A percentile compares a stretch with the other conserved stretches of the same genome.
Evolutionary conservation across 805 yeast genomes (phyloP).

Genomic region (Cyberlindnera mycetangii): DNA sequence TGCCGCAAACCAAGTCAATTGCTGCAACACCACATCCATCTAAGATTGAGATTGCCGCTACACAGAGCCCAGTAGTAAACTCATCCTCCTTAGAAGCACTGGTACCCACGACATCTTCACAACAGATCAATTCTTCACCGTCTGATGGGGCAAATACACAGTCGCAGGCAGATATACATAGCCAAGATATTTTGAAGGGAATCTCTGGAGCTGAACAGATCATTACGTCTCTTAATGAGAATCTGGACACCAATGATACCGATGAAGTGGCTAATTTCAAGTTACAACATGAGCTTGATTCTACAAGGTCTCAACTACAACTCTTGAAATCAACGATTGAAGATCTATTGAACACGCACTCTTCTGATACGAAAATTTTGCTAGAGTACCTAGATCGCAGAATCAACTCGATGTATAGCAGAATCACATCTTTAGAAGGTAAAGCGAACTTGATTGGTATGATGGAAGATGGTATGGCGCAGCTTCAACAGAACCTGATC

Average conservation of each 20-base stretch:
- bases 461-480: background rate
- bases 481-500: background rate
- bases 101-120: background rate
- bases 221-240: background rate
- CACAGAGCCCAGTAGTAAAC: slow-evolving; percentile 4
- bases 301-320: background rate
- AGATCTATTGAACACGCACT: background rate
- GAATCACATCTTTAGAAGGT: background rate
- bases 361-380: background rate
- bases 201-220: background rate
- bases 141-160: background rate
- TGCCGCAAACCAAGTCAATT: background rate
- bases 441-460: background rate
- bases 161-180: background rate
- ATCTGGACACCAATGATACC: too few species aligned
- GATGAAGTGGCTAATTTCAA: background rate
- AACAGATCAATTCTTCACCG: background rate
- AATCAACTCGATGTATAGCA: background rate
- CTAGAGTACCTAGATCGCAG: slow-evolving; percentile 5
- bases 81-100: background rate
- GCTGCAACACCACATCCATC: background rate
- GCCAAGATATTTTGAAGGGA: background rate
- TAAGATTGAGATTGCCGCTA: slow-evolving; percentile 2
- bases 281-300: background rate
- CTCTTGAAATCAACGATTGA: background rate